Percentiles rank a stretch among this genome's conserved stretches.
Evolutionary conservation across 2,329 filamentous ascomycete species (phyloP).

Genomic region (Colletotrichum lindemuthianum): DNA sequence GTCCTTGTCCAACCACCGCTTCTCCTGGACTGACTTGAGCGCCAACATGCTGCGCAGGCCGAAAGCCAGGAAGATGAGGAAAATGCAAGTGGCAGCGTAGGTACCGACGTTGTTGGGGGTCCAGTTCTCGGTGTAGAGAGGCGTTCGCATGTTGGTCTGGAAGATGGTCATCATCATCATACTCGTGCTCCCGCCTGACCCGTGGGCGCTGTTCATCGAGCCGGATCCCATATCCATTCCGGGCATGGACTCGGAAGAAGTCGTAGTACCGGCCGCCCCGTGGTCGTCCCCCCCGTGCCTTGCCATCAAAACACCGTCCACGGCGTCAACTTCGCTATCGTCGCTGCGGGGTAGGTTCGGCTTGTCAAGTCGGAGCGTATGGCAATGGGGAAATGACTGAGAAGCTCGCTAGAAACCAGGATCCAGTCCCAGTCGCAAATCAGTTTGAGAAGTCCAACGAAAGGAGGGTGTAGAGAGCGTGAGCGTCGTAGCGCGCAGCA

Average conservation of each 20-base stretch:
- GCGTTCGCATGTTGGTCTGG: constrained; percentile 61
- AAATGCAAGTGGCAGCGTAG: constrained; percentile 93
- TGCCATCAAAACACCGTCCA: constrained; percentile 30
- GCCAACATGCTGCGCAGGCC: constrained; percentile 78
- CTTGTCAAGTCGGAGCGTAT: too few species aligned
- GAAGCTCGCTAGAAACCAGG: constrained; percentile 9
- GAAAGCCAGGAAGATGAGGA: constrained; percentile 81
- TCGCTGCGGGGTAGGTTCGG: not conserved
- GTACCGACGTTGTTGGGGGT: constrained; percentile 74
- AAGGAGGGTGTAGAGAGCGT: constrained; percentile 6
- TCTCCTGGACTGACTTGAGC: constrained; percentile 70
- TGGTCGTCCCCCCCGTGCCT: constrained; percentile 29
- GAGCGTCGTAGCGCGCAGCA: not conserved
- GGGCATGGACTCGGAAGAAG: constrained; percentile 28
- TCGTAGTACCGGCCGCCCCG: constrained; percentile 9
- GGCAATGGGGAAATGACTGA: too few species aligned
- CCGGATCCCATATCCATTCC: constrained; percentile 33
- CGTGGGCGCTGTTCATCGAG: constrained; percentile 19
- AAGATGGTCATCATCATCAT: constrained; percentile 66
- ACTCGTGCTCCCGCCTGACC: constrained; percentile 24
- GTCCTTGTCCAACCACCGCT: constrained; percentile 75
- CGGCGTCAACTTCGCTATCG: constrained; percentile 13
- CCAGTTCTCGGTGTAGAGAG: constrained; percentile 74
- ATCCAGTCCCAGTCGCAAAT: constrained; percentile 30
- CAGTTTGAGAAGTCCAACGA: constrained; percentile 1